Percentiles rank a stretch among this genome's conserved stretches.
Evolutionary conservation across 129 eudicot species (phyloP).

Genomic region (Lactuca sativa): DNA sequence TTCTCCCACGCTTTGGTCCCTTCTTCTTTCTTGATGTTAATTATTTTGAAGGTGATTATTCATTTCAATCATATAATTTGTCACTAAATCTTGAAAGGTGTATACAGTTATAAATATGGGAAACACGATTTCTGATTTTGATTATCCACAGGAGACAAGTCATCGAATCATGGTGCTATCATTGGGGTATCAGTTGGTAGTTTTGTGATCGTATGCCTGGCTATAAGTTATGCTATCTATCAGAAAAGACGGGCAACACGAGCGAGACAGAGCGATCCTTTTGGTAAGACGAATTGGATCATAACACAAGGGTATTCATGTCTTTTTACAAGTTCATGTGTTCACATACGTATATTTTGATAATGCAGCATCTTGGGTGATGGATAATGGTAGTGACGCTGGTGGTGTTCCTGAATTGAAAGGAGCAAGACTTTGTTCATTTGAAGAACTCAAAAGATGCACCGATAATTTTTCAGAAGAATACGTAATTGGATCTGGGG

Average conservation of each 20-base stretch:
- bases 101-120: not conserved
- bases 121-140: slow-evolving; percentile 13
- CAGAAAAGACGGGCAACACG: slow-evolving; percentile 55
- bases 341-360: slow-evolving; percentile 17
- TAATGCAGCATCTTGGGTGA: slow-evolving; percentile 76
- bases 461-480: slow-evolving; percentile 68
- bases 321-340: not conserved
- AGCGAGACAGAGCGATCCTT: slow-evolving; percentile 54
- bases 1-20: slow-evolving; percentile 56
- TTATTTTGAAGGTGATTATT: slow-evolving; percentile 60
- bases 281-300: slow-evolving; percentile 46
- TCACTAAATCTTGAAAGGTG: slow-evolving; percentile 3
- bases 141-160: slow-evolving; percentile 38
- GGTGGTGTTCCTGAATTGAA: slow-evolving; percentile 75
- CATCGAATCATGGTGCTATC: slow-evolving; percentile 46
- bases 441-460: slow-evolving; percentile 69
- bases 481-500: slow-evolving; percentile 76
- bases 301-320: slow-evolving; percentile 2
- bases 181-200: slow-evolving; percentile 68
- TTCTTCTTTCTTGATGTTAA: slow-evolving; percentile 49
- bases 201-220: slow-evolving; percentile 43
- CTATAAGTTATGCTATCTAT: slow-evolving; percentile 52
- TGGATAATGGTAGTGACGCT: slow-evolving; percentile 38
- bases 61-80: not conserved
- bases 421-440: slow-evolving; percentile 86